phyloP scores from a whole-genome alignment of 75 land plant species.

The Cupressus sempervirens region DNA sequence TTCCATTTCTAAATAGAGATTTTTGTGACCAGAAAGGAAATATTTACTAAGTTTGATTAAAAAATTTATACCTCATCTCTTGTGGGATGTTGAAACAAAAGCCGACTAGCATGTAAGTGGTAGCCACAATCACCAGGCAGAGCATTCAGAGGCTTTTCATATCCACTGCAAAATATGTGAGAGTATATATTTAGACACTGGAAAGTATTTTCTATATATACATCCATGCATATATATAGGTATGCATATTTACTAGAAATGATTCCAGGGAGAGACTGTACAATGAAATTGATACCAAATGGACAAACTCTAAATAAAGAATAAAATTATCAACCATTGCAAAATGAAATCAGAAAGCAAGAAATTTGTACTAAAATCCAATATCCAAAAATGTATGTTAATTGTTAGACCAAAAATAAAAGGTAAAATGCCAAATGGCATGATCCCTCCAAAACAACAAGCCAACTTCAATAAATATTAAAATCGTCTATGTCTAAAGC shows the following conservation, averaged over 20 bases:
- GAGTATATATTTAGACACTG: background rate
- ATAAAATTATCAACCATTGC: background rate
- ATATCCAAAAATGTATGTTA: background rate
- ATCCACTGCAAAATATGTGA: slow-evolving; percentile 47
- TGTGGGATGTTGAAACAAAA: slow-evolving; percentile 56
- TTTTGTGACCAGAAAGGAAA: background rate
- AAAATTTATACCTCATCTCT: slow-evolving; percentile 49
- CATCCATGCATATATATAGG: background rate
- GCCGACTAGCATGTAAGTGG: slow-evolving; percentile 67
- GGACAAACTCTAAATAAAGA: background rate
- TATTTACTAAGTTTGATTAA: background rate
- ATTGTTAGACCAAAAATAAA: background rate
- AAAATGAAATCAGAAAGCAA: background rate
- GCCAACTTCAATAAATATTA: background rate
- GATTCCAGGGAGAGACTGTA: background rate
- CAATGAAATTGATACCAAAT: background rate
- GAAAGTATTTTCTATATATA: background rate
- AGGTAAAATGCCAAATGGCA: background rate
- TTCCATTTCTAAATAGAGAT: background rate
- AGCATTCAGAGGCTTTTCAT: slow-evolving; percentile 49
- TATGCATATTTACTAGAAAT: background rate
- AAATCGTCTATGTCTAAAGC: background rate
- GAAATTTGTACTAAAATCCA: background rate
- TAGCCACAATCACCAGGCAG: slow-evolving; percentile 96
- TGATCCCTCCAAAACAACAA: background rate